Evolutionary conservation across 2,329 filamentous ascomycete species (phyloP), one percentile per base, ranked within the genome.

Genomic region (Ascochyta rabiei): DNA sequence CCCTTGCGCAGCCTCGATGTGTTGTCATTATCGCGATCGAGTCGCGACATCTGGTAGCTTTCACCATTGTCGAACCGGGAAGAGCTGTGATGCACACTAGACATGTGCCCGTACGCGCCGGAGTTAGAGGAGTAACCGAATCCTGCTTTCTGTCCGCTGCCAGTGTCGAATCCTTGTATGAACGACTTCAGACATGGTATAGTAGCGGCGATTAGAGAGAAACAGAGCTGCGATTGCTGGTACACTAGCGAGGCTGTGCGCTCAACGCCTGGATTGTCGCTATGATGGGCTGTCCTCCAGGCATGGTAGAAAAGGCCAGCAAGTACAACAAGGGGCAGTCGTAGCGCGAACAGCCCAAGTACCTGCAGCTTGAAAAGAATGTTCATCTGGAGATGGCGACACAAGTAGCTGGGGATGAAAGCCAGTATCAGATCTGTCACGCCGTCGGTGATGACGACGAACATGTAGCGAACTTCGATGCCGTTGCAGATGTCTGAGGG

Each of bases 131-230:
- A 62, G 6, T 48, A 44, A 4, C 60, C 52, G 23, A 59, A 60
- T 15, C 44, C 54, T 2, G 56, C 62, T 26, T 64, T 66, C 30
- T 59, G 47, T 4, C 66, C 66, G 30, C 63, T 64, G 18, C 61
- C 63, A 3, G 64, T 69, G 35, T 67, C 66, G 31, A 68, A 67
- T 19, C 61, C 63, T 15, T 57, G 56, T 9, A 72, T 56, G 52
- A 71, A 72, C 6, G 62, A 59, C 38, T 66, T 69, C 2, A 71
- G 47, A 46, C 64, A 68, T 4, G 69, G 69, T 7, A 70, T 59
- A 15, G 69, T 71, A 4, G 53, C 68, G 2, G 67, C 61, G 5
- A 72, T 66, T 23, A 72, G 45, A 2, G 67, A 66, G 31, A 56
- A 56, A 19, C 62, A 66, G 1, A 72, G 54, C 37, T 68, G 37